Evolutionary conservation across 805 yeast genomes (phyloP).

Genomic region (Candida tibetensis): DNA sequence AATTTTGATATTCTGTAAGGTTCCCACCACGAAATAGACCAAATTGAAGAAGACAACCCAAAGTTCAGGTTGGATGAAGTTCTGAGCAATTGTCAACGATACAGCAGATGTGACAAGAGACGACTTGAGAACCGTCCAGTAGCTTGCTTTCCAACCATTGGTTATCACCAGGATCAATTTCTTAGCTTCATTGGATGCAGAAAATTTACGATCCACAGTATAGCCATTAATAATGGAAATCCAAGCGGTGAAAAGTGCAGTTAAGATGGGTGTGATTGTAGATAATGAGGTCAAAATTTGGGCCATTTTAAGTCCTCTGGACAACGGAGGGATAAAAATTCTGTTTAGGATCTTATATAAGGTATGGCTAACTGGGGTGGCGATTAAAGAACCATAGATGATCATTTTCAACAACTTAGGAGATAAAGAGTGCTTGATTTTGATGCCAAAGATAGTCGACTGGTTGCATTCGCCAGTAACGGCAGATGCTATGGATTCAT

Average conservation of each 20-base stretch:
- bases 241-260: conserved; percentile 50
- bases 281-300: conserved; percentile 52
- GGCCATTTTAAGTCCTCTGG: conserved; percentile 36
- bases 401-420: conserved; percentile 52
- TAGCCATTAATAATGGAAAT: conserved; percentile 49
- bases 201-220: conserved; percentile 3
- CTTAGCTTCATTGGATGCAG: conserved; percentile 6
- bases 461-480: conserved; percentile 45
- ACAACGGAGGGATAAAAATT: conserved; percentile 41
- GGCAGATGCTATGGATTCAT: conserved; percentile 55
- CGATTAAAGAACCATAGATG: conserved; percentile 50
- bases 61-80: conserved; percentile 50
- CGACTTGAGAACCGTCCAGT: conserved; percentile 45
- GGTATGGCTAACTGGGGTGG: conserved; percentile 59
- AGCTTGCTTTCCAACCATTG: conserved; percentile 40
- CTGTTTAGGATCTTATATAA: conserved; percentile 46
- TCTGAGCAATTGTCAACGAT: conserved; percentile 55
- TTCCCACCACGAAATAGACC: conserved; percentile 58
- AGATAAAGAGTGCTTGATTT: conserved; percentile 40
- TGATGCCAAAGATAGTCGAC: conserved; percentile 12
- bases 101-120: conserved; percentile 55
- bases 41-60: conserved; percentile 65
- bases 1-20: conserved; percentile 56
- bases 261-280: conserved; percentile 54
- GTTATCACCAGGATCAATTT: conserved; percentile 18